Conservation (phyloP, 768 basidiomycete genomes). For the Pulveroboletus sp. region DNA sequence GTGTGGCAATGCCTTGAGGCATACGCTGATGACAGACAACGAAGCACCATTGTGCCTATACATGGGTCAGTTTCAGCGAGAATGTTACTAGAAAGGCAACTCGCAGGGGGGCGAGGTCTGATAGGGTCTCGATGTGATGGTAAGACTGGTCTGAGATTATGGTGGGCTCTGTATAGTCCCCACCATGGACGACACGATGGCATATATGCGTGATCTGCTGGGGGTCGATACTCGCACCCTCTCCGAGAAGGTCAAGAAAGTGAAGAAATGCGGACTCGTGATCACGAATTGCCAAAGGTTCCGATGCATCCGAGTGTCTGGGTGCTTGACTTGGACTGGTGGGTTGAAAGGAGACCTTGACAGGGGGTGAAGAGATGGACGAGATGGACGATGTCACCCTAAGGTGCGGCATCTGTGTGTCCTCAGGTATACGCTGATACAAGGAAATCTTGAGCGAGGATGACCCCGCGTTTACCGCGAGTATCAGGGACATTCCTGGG, state of each 20-base stretch:
- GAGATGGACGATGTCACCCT: conserved; percentile 50
- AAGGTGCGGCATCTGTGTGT: conserved; percentile 38
- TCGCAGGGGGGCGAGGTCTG: conserved; percentile 77
- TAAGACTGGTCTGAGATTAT: conserved; percentile 63
- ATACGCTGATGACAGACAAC: conserved; percentile 56
- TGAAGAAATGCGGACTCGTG: conserved; percentile 61
- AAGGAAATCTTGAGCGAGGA: conserved; percentile 84
- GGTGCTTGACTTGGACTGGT: not conserved
- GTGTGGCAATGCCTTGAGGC: conserved; percentile 52
- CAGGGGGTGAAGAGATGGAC: conserved; percentile 55
- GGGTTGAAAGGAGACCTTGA: conserved; percentile 44
- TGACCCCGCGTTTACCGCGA: conserved; percentile 76
- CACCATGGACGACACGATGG: conserved; percentile 86
- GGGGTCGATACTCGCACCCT: conserved; percentile 41
- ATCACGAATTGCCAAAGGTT: conserved; percentile 42
- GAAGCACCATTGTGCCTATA: conserved; percentile 60
- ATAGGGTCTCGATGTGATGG: conserved; percentile 68
- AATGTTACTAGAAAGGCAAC: conserved; percentile 16
- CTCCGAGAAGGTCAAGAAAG: conserved; percentile 49
- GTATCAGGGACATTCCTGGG: conserved; percentile 41
- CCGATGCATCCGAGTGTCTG: conserved; percentile 24
- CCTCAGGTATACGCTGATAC: conserved; percentile 36
- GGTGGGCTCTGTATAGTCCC: conserved; percentile 71
- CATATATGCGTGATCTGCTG: no score
- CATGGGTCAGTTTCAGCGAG: not conserved